Evolutionary conservation across 805 yeast species (phyloP).

Genomic region (Groenewaldozyma salmanticensis): DNA sequence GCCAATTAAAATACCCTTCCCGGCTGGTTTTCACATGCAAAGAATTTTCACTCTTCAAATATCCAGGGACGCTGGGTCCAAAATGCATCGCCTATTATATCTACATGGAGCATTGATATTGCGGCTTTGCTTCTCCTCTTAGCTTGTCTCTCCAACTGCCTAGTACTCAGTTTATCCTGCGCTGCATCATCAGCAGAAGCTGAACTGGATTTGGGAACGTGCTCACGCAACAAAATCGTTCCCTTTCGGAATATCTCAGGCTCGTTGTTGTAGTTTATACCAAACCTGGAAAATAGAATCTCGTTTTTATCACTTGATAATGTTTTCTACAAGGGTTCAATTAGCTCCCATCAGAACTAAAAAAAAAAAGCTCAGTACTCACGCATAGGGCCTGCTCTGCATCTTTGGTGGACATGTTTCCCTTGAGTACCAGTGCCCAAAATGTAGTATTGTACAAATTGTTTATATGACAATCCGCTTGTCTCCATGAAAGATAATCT

Average conservation of each 20-base stretch:
- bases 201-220: constrained; percentile 4
- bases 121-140: constrained; percentile 41
- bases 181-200: background rate
- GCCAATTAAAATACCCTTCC: too few relatives aligned
- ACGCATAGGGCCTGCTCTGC: constrained; percentile 71
- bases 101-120: constrained; percentile 42
- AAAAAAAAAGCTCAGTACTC: too few relatives aligned
- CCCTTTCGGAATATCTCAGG: constrained; percentile 86
- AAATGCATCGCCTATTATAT: constrained; percentile 53
- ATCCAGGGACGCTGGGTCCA: constrained; percentile 44
- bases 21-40: too few relatives aligned
- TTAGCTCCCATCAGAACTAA: too few relatives aligned
- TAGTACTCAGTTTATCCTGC: constrained; percentile 20
- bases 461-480: constrained; percentile 90
- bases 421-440: constrained; percentile 71
- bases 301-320: constrained; percentile 81
- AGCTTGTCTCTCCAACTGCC: constrained; percentile 42
- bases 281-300: constrained; percentile 64
- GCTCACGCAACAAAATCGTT: constrained; percentile 47
- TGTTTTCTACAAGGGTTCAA: too few relatives aligned
- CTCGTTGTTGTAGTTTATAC: constrained; percentile 84
- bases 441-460: constrained; percentile 88
- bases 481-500: constrained; percentile 91
- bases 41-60: too few relatives aligned
- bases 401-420: constrained; percentile 62